Base-by-base conservation (phyloP, 1,284 basidiomycete genomes). In the Rhodotorula sp. region DNA sequence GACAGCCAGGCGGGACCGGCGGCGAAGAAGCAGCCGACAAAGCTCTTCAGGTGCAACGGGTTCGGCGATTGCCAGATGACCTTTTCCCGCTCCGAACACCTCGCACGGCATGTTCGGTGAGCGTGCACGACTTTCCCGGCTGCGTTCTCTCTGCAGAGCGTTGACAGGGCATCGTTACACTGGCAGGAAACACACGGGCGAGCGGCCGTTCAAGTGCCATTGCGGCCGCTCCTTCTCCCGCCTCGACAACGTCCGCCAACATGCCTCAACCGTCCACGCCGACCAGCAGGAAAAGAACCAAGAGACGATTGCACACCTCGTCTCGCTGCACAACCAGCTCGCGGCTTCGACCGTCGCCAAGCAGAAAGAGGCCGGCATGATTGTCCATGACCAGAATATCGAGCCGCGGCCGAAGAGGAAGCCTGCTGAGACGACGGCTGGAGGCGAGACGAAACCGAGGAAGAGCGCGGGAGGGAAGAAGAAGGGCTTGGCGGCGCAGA, bases 51-150 rank as follows among this genome's bases (percentile, higher is more conserved):
- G 77, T 98, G 94, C 82, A 86, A 88, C 69, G 94, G 94, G 15
- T 97, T 91, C 79, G 94, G 92, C 73, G 92, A 94, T 65, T 97
- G 94, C 82, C 86, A 89, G 73, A 97, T 97, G 92, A 92, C 94
- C 68, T 97, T 98, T 80, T 92, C 89, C 65, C 85, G 94, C 79
- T 92, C 89, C 80, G 94, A 97, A 81, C 94, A 97, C 82, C 84
- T 98, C 8, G 94, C 94, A 68, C 86, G 94, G 76, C 94, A 98
- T 83, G 92, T 97, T 78, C 85, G 93, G 92, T 81, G 30, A 7
- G 24, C 13, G 40, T 3, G 28, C 28, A n/a, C 6, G 56, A 7
- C 10, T 37, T 28, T n/a, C 26, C n/a, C 10, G 15, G 5, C 2
- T 18, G 15, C n/a, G n/a, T 20, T 20, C 34, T 50, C 53, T 53